Base-by-base conservation (phyloP, 192 early-diverging fungal species). In the Diversispora epigaea region DNA sequence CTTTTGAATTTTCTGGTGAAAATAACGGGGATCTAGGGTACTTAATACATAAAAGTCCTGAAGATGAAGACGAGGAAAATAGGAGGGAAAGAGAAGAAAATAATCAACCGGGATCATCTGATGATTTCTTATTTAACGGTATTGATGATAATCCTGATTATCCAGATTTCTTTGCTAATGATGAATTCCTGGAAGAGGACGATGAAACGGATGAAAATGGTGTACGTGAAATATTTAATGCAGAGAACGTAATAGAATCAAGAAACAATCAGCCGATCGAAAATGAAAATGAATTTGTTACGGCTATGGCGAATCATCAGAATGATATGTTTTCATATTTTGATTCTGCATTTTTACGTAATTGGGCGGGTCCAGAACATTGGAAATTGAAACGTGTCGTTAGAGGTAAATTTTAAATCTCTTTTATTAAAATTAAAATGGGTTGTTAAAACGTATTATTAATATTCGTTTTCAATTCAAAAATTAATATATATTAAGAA, bases 281-380 rank as follows among this genome's bases (percentile, higher is more conserved):
- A 40, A 66, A 73, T 17, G 80, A 85, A n/a, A 80, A 60, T 55
- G 58, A 68, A 65, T 70, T 56, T 39, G 58, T 70, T 15, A 68
- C 61, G 61, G 52, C 82, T 5, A 71, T 80, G 67, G 68, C 80
- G 49, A 82, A 84, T 47, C 86, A 87, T 56, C 80, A 86, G 10
- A 85, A 90, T 54, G 91, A 89, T 66, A 83, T 93, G 70, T 92
- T 95, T 71, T 88, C 88, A 22, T 96, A 96, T 80, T 97, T 97
- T 86, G 95, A 97, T 82, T 80, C 89, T 39, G 89, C 87, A 12
- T 86, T 95, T 60, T 76, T 89, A 76, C 84, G 89, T 57, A 88
- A 89, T 63, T 98, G 96, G 96, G 96, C 95, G 8, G 96, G 96
- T 14, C 94, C 95, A 12, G 93, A 92, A 72, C 92, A 94, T 78